These are phyloP conservation scores for Grosmannia clavigera DNA, from an alignment of 2,329 filamentous ascomycete species.

Conservation along the genomic window DNA sequence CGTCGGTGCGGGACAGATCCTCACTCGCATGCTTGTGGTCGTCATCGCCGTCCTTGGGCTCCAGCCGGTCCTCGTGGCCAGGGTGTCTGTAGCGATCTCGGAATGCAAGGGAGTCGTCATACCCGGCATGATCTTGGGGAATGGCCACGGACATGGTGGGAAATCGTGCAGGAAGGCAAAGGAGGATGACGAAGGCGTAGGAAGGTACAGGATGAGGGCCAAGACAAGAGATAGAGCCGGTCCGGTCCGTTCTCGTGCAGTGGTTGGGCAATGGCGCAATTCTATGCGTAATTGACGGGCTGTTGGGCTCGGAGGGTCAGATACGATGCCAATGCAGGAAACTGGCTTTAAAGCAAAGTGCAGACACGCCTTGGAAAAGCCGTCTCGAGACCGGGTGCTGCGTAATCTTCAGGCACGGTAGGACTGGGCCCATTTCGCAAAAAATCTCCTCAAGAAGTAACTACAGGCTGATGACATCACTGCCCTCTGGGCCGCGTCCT, in stretches of 20 bases:
- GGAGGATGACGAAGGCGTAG: too few species aligned
- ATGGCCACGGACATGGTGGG: not conserved
- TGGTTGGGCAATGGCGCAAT: too few species aligned
- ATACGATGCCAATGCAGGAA: too few species aligned
- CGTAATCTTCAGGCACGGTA: not conserved
- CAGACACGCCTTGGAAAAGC: not conserved
- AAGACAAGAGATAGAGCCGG: too few species aligned
- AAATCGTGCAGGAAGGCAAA: not conserved
- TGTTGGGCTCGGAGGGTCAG: too few species aligned
- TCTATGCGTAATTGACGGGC: too few species aligned
- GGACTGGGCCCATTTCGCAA: not conserved
- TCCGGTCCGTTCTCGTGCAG: too few species aligned
- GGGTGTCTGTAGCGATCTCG: not conserved
- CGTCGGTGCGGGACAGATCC: not conserved
- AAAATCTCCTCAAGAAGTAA: not conserved
- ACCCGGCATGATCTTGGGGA: not conserved
- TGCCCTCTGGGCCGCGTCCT: not conserved
- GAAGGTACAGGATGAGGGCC: too few species aligned
- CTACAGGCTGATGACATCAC: not conserved
- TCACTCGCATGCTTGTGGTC: not conserved
- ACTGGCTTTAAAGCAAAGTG: not conserved
- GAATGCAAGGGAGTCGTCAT: not conserved
- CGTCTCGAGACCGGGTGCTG: not conserved
- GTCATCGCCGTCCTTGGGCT: not conserved
- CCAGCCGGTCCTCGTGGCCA: not conserved